phyloP scores from a whole-genome alignment of 495 filamentous ascomycete genomes.

The Xylaria flabelliformis region DNA sequence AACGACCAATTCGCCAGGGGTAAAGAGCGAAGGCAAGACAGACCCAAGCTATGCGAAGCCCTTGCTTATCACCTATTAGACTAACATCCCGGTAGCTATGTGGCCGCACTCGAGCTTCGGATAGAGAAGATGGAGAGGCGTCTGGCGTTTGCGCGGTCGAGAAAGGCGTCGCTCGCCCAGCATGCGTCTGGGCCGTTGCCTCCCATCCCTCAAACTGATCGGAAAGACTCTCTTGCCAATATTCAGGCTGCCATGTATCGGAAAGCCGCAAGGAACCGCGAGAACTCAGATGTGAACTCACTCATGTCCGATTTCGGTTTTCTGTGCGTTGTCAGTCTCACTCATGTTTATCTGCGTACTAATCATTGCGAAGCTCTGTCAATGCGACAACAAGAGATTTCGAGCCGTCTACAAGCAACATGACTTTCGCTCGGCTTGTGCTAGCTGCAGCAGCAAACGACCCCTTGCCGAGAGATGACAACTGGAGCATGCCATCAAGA shows the following conservation, averaged over 20 bases:
- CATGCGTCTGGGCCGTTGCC: constrained; percentile 53
- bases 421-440: constrained; percentile 85
- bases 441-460: constrained; percentile 75
- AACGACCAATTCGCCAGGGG: constrained; percentile 93
- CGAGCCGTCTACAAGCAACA: constrained; percentile 79
- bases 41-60: not conserved
- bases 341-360: constrained; percentile 2
- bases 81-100: constrained; percentile 65
- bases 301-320: constrained; percentile 84
- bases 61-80: constrained; percentile 23
- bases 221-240: constrained; percentile 64
- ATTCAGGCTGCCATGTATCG: constrained; percentile 65
- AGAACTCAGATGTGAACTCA: constrained; percentile 79
- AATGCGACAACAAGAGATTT: constrained; percentile 93
- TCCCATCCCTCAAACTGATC: constrained; percentile 48
- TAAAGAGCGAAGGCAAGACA: constrained; percentile 76
- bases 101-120: constrained; percentile 86
- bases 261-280: constrained; percentile 62
- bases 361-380: constrained; percentile 66
- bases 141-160: constrained; percentile 64
- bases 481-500: constrained; percentile 68
- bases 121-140: constrained; percentile 84
- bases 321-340: constrained; percentile 57
- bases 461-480: constrained; percentile 59
- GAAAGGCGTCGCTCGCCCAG: constrained; percentile 61